Conservation (phyloP, 768 basidiomycete species). For the Steccherinum ochraceum region DNA sequence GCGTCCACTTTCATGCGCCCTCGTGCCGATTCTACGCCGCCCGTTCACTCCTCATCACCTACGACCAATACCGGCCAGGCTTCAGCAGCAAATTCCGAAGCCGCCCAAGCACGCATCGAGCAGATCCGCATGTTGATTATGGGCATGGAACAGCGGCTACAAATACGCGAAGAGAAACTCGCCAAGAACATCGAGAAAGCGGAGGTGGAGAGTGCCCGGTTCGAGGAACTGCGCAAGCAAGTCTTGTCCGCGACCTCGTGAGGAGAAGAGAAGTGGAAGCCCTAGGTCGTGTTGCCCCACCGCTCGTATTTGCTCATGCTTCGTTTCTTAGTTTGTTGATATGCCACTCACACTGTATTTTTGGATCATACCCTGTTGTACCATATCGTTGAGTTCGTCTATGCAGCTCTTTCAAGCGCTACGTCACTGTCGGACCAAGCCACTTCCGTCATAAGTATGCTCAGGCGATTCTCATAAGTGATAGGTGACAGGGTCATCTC, state of each 20-base stretch:
- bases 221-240: constrained; percentile 42
- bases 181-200: constrained; percentile 54
- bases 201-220: constrained; percentile 49
- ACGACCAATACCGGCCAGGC: not conserved
- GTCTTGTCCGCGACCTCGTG: constrained; percentile 8
- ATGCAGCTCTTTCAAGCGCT: not conserved
- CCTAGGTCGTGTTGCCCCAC: too few relatives aligned
- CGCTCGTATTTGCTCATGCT: too few relatives aligned
- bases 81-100: constrained; percentile 23
- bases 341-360: not conserved
- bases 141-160: constrained; percentile 71
- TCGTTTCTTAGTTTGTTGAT: not conserved
- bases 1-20: constrained; percentile 8
- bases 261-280: too few relatives aligned
- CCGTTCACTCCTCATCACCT: not conserved
- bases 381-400: not conserved
- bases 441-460: too few relatives aligned
- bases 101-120: constrained; percentile 55
- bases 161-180: constrained; percentile 56
- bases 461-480: too few relatives aligned
- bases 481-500: too few relatives aligned
- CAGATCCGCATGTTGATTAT: constrained; percentile 62
- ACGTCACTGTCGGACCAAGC: too few relatives aligned
- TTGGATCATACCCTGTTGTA: not conserved
- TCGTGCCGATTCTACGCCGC: constrained; percentile 1